Percentiles rank a stretch among this genome's conserved stretches.
Conservation (phyloP, 208 protist genomes). For the Lotmaria passim region DNA sequence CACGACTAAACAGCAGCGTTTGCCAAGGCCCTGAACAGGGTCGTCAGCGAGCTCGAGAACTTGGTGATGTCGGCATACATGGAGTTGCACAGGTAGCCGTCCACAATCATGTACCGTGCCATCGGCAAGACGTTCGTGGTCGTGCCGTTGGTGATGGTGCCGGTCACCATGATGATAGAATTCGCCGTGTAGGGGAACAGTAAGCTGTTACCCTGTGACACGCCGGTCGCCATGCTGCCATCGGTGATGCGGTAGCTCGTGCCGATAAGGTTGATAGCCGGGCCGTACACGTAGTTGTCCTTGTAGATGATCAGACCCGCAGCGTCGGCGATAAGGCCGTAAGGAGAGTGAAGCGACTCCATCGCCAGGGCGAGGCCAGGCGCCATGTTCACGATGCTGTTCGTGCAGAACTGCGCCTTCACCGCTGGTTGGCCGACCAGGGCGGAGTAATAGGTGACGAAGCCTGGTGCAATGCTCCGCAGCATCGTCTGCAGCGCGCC, state of each 20-base stretch:
- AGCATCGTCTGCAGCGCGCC: conserved; percentile 1
- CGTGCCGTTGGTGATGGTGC: conserved; percentile 15
- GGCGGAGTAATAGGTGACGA: conserved; percentile 25
- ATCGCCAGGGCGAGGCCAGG: conserved; percentile 31
- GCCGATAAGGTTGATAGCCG: conserved; percentile 27
- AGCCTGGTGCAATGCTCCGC: conserved; percentile 14
- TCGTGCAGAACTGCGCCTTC: conserved; percentile 31
- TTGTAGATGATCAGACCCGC: conserved; percentile 28
- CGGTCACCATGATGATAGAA: conserved; percentile 28
- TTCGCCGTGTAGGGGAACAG: conserved; percentile 23
- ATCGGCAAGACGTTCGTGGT: conserved; percentile 23
- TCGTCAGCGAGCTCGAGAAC: conserved; percentile 4
- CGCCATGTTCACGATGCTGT: conserved; percentile 13
- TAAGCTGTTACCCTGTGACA: conserved; percentile 21
- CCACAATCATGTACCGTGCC: conserved; percentile 26
- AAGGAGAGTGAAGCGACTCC: conserved; percentile 21
- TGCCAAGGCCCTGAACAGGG: conserved; percentile 4
- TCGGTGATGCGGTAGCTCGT: conserved; percentile 23
- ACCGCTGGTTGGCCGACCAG: conserved; percentile 17
- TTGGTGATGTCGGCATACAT: conserved; percentile 18
- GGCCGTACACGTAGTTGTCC: conserved; percentile 27
- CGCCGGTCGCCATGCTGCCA: conserved; percentile 18
- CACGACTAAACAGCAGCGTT: conserved; percentile 2
- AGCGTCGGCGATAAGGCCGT: conserved; percentile 18
- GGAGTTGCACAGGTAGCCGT: conserved; percentile 25